Evolutionary conservation across 2,329 filamentous ascomycete genomes (phyloP).

Genomic region (Teratosphaeria destructans): DNA sequence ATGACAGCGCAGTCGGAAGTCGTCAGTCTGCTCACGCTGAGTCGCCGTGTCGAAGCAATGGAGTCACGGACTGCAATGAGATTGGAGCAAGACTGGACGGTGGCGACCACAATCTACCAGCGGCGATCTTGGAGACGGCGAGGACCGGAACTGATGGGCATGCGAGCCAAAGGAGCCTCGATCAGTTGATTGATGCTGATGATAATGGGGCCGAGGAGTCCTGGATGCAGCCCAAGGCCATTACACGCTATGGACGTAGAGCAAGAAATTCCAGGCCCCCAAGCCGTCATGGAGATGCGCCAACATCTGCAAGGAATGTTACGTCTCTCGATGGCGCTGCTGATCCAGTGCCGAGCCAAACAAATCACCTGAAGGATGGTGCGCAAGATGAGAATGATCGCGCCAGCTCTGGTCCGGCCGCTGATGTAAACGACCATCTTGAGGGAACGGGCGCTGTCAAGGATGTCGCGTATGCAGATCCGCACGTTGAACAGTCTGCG

Average conservation of each 20-base stretch:
- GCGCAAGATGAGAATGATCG: not conserved
- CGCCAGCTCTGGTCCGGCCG: not conserved
- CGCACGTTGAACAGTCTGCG: not conserved
- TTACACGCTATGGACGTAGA: slow-evolving; percentile 13
- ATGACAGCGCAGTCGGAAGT: not conserved
- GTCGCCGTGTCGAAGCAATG: not conserved
- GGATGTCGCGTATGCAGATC: not conserved
- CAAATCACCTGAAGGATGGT: not conserved
- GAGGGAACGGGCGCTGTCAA: not conserved
- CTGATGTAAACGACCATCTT: not conserved
- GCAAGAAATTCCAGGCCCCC: not conserved
- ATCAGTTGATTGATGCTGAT: not conserved
- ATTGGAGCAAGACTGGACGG: not conserved
- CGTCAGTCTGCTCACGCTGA: not conserved
- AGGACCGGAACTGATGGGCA: not conserved
- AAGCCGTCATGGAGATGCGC: not conserved
- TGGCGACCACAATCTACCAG: slow-evolving; percentile 1
- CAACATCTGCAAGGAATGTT: not conserved
- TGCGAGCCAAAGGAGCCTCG: not conserved
- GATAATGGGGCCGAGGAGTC: slow-evolving; percentile 6
- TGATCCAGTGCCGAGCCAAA: not conserved
- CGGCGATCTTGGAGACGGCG: not conserved
- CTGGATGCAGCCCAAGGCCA: slow-evolving; percentile 14
- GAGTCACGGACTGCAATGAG: not conserved
- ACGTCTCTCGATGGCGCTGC: not conserved